These are phyloP conservation scores for Cornus suecica DNA, from an alignment of 148 eudicot species.

Conservation along the genomic window DNA sequence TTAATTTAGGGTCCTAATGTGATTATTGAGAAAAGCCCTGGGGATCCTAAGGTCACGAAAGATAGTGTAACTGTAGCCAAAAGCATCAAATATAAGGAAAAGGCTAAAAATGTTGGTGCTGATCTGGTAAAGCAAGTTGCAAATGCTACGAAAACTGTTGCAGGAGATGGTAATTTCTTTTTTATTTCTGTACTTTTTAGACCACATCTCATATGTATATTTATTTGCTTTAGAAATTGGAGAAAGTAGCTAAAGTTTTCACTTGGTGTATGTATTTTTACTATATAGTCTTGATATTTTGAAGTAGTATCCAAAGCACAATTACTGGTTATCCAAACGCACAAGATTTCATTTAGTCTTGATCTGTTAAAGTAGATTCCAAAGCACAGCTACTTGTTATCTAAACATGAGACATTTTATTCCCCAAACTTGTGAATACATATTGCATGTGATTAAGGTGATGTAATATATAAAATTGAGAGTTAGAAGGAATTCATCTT, in stretches of 20 bases:
- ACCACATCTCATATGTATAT: background rate
- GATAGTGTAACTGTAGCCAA: constrained; percentile 99
- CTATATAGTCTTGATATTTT: no score
- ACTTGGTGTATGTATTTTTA: background rate
- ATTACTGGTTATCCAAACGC: no score
- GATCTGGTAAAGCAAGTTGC: constrained; percentile 95
- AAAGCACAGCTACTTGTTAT: no score
- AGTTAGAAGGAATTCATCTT: background rate
- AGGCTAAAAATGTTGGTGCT: constrained; percentile 86
- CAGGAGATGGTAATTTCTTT: constrained; percentile 78
- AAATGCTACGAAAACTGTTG: constrained; percentile 78
- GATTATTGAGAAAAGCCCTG: constrained; percentile 62
- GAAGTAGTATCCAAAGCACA: no score
- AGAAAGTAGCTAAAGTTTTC: background rate
- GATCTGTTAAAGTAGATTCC: no score
- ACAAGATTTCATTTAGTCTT: no score
- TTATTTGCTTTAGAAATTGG: constrained; percentile 1
- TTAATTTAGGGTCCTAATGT: constrained; percentile 82
- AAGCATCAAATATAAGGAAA: constrained; percentile 69
- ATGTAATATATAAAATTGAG: no score
- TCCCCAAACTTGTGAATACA: background rate
- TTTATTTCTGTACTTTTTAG: background rate
- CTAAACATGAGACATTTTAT: background rate
- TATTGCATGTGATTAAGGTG: no score
- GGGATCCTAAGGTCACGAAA: constrained; percentile 82